Conservation (phyloP, 345 rosid genomes). For the Corchorus capsularis region DNA sequence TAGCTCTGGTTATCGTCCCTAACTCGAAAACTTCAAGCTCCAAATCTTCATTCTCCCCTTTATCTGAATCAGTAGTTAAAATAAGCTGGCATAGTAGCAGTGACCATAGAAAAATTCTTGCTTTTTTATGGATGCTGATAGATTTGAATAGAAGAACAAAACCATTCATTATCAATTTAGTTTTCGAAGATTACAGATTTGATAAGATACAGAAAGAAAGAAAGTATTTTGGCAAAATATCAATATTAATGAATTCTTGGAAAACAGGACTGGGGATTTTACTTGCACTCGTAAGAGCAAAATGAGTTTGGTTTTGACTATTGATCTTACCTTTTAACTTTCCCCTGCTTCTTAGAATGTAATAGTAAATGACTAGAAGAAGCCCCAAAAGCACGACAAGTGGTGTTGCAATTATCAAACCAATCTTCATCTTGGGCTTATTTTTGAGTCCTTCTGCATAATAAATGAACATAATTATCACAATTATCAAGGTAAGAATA, state of each 20-base stretch:
- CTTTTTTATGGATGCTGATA: too few species aligned
- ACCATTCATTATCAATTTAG: neutral
- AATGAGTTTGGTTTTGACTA: neutral
- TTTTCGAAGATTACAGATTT: neutral
- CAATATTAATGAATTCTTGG: too few species aligned
- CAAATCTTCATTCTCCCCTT: conserved; percentile 15
- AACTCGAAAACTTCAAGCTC: conserved; percentile 28
- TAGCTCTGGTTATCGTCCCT: conserved; percentile 32
- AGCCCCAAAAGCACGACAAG: neutral
- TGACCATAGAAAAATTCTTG: too few species aligned
- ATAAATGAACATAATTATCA: too few species aligned
- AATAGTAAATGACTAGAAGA: neutral
- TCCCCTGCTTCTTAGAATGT: neutral
- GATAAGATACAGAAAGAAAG: neutral
- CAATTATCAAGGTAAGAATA: neutral
- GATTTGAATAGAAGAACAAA: neutral
- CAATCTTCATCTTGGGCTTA: neutral
- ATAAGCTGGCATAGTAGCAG: neutral
- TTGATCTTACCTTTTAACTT: conserved; percentile 7
- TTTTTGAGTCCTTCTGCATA: neutral
- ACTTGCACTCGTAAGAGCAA: too few species aligned
- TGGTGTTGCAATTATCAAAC: neutral
- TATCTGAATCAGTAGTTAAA: neutral
- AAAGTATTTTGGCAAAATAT: neutral
- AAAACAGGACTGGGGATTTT: neutral